Evolutionary conservation across 345 rosid species (phyloP).

Genomic region (Odontarrhena argentea): DNA sequence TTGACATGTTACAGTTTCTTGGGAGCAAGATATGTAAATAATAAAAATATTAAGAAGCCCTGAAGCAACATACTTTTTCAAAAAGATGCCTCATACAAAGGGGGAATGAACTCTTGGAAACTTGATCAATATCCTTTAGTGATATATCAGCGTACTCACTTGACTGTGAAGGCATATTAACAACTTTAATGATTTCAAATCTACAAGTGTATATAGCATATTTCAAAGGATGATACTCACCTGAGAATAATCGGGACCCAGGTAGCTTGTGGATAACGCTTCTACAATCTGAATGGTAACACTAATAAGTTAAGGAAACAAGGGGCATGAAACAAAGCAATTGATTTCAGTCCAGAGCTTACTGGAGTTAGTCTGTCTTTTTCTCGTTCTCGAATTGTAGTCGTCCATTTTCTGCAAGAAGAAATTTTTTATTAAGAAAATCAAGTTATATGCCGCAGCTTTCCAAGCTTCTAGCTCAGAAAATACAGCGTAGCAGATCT

Average conservation of each 20-base stretch:
- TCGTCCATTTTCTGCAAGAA: slow-evolving; percentile 80
- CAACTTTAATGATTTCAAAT: slow-evolving; percentile 25
- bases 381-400: slow-evolving; percentile 77
- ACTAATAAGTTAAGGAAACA: slow-evolving; percentile 1
- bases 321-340: not conserved
- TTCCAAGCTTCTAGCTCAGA: not conserved
- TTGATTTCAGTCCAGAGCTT: slow-evolving; percentile 37
- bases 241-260: slow-evolving; percentile 94
- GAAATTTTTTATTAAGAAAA: slow-evolving; percentile 10
- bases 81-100: slow-evolving; percentile 91
- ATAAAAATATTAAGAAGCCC: slow-evolving; percentile 6
- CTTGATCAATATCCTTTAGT: slow-evolving; percentile 74
- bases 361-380: slow-evolving; percentile 89
- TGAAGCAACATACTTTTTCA: slow-evolving; percentile 61
- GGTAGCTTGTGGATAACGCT: slow-evolving; percentile 68
- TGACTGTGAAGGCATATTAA: slow-evolving; percentile 53
- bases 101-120: slow-evolving; percentile 83
- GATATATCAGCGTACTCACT: slow-evolving; percentile 73
- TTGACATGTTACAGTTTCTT: slow-evolving; percentile 21
- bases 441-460: not conserved
- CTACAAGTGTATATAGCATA: slow-evolving; percentile 12
- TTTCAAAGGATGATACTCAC: slow-evolving; percentile 43
- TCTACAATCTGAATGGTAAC: slow-evolving; percentile 68
- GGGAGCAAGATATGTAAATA: slow-evolving; percentile 15
- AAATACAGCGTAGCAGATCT: not conserved